Percentiles rank a stretch among this genome's conserved stretches.
Conservation (phyloP, 257 asterid species). For the Salvia hispanica region DNA sequence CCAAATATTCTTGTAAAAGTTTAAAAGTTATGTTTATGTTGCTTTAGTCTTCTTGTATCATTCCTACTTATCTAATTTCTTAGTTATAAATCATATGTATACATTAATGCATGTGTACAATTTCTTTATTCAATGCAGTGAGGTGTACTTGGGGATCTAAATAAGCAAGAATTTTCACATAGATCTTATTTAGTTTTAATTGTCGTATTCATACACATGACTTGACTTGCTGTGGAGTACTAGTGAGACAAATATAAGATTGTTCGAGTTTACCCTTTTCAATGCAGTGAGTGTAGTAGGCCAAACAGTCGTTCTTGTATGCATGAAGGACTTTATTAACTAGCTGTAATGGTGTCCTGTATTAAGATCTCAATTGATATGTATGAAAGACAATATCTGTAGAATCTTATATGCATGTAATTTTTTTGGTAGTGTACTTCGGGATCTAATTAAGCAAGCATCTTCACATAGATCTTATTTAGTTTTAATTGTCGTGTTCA, state of each 20-base stretch:
- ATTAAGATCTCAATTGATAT: neutral
- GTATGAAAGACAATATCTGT: conserved; percentile 5
- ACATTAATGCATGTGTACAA: too few relatives aligned
- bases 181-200: neutral
- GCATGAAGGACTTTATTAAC: conserved; percentile 8
- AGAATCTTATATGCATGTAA: conserved; percentile 9
- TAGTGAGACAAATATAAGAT: conserved; percentile 13
- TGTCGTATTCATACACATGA: neutral
- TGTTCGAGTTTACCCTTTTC: neutral
- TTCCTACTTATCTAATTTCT: too few relatives aligned
- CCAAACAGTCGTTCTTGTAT: too few relatives aligned
- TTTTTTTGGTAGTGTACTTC: conserved; percentile 3
- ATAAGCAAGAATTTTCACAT: conserved; percentile 9
- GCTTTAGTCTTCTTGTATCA: too few relatives aligned
- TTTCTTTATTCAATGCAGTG: neutral
- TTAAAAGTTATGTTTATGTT: neutral
- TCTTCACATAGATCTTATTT: conserved; percentile 16
- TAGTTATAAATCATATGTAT: too few relatives aligned
- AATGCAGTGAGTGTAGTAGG: neutral
- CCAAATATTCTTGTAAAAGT: too few relatives aligned
- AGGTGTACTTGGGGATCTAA: neutral
- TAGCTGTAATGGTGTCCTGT: neutral
- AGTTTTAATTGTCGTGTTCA: neutral
- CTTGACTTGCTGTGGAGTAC: too few relatives aligned
- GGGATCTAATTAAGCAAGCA: neutral